phyloP scores from a whole-genome alignment of 2,329 filamentous ascomycete genomes.

The Paecilomyces niveus region DNA sequence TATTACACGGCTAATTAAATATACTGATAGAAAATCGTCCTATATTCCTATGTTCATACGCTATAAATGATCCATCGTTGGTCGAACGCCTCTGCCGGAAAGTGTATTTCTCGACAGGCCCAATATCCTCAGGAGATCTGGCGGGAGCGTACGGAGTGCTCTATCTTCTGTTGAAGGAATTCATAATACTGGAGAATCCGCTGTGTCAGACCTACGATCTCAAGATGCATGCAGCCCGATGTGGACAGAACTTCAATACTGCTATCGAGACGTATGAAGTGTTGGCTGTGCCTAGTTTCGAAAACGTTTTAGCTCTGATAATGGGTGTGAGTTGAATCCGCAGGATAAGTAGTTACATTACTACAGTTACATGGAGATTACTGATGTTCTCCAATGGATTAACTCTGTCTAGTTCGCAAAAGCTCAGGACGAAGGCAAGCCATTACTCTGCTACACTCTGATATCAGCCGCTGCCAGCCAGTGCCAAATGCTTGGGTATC shows the following conservation, averaged over 20 bases:
- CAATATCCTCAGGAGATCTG: too few relatives aligned
- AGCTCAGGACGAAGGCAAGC: conserved; percentile 13
- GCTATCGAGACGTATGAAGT: conserved; percentile 17
- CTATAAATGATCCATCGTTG: conserved; percentile 9
- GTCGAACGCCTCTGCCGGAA: conserved; percentile 13
- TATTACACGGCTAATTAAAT: not conserved
- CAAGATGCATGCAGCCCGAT: too few relatives aligned
- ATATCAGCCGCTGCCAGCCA: conserved; percentile 12
- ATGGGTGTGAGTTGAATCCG: conserved; percentile 10
- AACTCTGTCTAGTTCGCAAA: conserved; percentile 4
- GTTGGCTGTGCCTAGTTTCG: conserved; percentile 15
- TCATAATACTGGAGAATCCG: too few relatives aligned
- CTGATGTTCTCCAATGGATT: too few relatives aligned
- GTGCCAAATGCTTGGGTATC: conserved; percentile 15
- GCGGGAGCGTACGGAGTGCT: too few relatives aligned
- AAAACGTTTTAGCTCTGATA: conserved; percentile 15
- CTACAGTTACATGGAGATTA: too few relatives aligned
- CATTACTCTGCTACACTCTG: conserved; percentile 9
- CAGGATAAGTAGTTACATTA: conserved; percentile 2
- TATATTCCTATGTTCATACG: conserved; percentile 12
- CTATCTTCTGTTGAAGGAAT: too few relatives aligned
- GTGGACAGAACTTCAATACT: not conserved
- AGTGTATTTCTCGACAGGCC: conserved; percentile 13
- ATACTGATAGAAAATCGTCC: conserved; percentile 8
- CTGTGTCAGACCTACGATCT: too few relatives aligned